These are phyloP conservation scores for Eutrema japonicum DNA, from an alignment of 345 rosid genomes.

Conservation along the genomic window DNA sequence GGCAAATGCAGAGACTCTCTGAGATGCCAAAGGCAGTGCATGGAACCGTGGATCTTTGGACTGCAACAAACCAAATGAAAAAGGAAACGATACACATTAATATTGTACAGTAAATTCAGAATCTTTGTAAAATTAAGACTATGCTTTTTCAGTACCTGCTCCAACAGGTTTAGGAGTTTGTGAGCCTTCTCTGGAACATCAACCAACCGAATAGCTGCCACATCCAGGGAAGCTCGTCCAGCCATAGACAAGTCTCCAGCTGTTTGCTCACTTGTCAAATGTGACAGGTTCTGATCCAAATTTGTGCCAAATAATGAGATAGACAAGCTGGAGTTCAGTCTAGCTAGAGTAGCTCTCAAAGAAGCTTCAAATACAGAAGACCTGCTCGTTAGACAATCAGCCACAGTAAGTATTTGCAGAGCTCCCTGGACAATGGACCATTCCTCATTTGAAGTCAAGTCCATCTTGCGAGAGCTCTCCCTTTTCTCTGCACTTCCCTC, in stretches of 20 bases:
- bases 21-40: slow-evolving; percentile 89
- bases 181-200: slow-evolving; percentile 87
- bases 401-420: slow-evolving; percentile 89
- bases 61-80: slow-evolving; percentile 51
- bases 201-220: slow-evolving; percentile 81
- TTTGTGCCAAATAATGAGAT: slow-evolving; percentile 71
- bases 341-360: slow-evolving; percentile 88
- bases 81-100: not conserved
- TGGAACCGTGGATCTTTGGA: slow-evolving; percentile 98
- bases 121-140: slow-evolving; percentile 7
- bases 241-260: slow-evolving; percentile 57
- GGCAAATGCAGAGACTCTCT: slow-evolving; percentile 82
- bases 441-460: slow-evolving; percentile 81
- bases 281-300: slow-evolving; percentile 74
- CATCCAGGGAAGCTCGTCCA: slow-evolving; percentile 90
- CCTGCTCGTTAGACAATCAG: slow-evolving; percentile 93
- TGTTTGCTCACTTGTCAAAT: slow-evolving; percentile 50
- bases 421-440: slow-evolving; percentile 99
- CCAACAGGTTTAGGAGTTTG: slow-evolving; percentile 81
- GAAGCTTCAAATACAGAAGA: slow-evolving; percentile 96
- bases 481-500: slow-evolving; percentile 57
- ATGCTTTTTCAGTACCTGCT: slow-evolving; percentile 61
- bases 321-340: slow-evolving; percentile 87
- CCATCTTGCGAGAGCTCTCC: slow-evolving; percentile 67
- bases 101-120: not conserved